Percentiles rank a stretch among this genome's conserved stretches.
Conservation (phyloP, 352 stramenopile genomes). For the Phytophthora agathidicida region DNA sequence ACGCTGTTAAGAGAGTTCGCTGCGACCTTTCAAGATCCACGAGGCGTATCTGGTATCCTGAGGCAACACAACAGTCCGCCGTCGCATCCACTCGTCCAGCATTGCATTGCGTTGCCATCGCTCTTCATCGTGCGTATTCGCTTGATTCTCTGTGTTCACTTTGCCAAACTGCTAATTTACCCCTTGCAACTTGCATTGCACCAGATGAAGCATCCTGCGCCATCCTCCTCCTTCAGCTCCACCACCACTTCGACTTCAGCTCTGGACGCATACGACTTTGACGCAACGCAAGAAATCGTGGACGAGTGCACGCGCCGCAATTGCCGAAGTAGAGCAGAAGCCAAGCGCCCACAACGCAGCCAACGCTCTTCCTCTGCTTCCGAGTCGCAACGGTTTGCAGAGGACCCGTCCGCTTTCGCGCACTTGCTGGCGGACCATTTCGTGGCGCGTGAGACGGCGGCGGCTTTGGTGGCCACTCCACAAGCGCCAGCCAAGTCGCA, state of each 20-base stretch:
- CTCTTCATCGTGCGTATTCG: background rate
- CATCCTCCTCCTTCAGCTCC: background rate
- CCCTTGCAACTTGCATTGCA: background rate
- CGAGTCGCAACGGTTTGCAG: conserved; percentile 14
- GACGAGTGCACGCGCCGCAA: conserved; percentile 16
- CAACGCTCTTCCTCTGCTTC: background rate
- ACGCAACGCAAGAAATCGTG: conserved; percentile 5
- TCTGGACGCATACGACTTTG: conserved; percentile 19
- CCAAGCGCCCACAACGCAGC: conserved; percentile 14
- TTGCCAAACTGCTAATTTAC: conserved; percentile 1
- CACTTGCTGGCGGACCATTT: conserved; percentile 36
- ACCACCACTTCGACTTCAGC: background rate
- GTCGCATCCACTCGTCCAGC: conserved; percentile 8
- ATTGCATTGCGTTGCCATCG: conserved; percentile 3
- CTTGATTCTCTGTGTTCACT: background rate
- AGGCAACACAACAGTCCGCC: background rate
- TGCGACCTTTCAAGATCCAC: conserved; percentile 28
- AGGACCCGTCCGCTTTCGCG: conserved; percentile 29
- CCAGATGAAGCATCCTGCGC: conserved; percentile 14
- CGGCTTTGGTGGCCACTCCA: background rate
- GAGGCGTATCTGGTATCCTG: conserved; percentile 18
- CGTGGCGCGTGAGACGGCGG: conserved; percentile 18
- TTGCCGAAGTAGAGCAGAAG: conserved; percentile 1
- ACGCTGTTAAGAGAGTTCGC: conserved; percentile 2
- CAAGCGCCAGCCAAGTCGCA: conserved; percentile 1